Conservation (phyloP, 495 filamentous ascomycete species). For the Hyphodiscus hymeniophilus region DNA sequence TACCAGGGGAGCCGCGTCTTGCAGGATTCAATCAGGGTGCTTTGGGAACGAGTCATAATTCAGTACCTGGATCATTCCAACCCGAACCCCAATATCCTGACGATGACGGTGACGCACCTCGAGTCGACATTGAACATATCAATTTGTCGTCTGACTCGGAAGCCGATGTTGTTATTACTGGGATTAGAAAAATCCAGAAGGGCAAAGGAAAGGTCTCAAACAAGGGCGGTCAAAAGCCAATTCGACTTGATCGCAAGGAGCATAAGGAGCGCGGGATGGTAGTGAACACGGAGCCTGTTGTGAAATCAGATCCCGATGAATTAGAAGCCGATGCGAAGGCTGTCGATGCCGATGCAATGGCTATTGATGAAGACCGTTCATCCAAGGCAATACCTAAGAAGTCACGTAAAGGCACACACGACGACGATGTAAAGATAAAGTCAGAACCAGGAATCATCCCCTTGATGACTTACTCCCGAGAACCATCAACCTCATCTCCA, state of each 20-base stretch:
- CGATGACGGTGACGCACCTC: constrained; percentile 11
- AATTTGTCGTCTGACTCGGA: constrained; percentile 11
- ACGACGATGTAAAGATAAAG: constrained; percentile 13
- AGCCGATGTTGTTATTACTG: constrained; percentile 5
- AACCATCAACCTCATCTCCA: neutral
- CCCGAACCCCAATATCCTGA: constrained; percentile 20
- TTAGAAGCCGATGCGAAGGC: constrained; percentile 6
- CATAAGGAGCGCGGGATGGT: constrained; percentile 44
- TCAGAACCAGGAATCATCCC: neutral
- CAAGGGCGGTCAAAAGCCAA: constrained; percentile 27
- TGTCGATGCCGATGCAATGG: neutral
- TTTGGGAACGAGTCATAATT: neutral
- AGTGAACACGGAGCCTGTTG: constrained; percentile 40
- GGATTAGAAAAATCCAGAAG: neutral
- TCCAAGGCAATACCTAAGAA: constrained; percentile 12
- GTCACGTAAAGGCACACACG: constrained; percentile 3
- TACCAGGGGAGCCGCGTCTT: neutral
- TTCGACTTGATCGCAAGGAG: constrained; percentile 44
- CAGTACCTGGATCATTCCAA: neutral
- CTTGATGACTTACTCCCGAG: neutral
- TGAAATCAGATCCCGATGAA: constrained; percentile 13
- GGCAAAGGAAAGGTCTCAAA: constrained; percentile 1
- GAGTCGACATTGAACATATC: constrained; percentile 21
- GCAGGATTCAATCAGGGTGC: neutral
- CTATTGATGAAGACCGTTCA: constrained; percentile 10